Conservation (phyloP, 768 basidiomycete genomes). For the Hygrocybe punicea region DNA sequence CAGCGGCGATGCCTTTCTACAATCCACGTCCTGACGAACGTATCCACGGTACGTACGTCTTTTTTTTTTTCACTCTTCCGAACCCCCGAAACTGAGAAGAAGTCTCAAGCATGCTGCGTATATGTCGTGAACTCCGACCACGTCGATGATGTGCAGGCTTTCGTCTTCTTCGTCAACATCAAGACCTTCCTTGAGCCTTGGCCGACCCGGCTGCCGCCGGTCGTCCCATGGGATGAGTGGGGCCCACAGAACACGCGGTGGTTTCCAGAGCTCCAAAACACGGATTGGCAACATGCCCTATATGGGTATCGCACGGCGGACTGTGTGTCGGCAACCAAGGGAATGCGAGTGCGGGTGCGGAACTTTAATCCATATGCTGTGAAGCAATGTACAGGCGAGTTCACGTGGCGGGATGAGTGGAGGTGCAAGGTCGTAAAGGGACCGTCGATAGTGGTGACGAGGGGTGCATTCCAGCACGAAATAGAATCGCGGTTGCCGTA, state of each 20-base stretch:
- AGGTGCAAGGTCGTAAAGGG: constrained; percentile 35
- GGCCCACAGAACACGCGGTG: constrained; percentile 51
- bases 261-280: constrained; percentile 49
- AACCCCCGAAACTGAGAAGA: neutral
- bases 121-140: constrained; percentile 42
- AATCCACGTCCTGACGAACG: constrained; percentile 48
- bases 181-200: constrained; percentile 37
- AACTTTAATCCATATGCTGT: constrained; percentile 40
- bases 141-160: constrained; percentile 43
- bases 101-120: neutral
- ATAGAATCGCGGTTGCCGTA: constrained; percentile 50
- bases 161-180: constrained; percentile 50
- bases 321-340: constrained; percentile 26
- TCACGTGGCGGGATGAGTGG: constrained; percentile 5
- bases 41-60: constrained; percentile 49
- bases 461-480: constrained; percentile 46
- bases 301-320: constrained; percentile 52
- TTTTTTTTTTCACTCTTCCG: neutral
- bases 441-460: constrained; percentile 41
- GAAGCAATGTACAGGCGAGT: constrained; percentile 4
- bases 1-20: constrained; percentile 27
- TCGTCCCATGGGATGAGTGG: constrained; percentile 49
- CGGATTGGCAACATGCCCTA: constrained; percentile 55
- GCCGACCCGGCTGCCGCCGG: constrained; percentile 15
- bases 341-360: constrained; percentile 32